Base-by-base conservation (phyloP, 371 early-diverging fungal genomes). In the Apophysomyces elegans region DNA sequence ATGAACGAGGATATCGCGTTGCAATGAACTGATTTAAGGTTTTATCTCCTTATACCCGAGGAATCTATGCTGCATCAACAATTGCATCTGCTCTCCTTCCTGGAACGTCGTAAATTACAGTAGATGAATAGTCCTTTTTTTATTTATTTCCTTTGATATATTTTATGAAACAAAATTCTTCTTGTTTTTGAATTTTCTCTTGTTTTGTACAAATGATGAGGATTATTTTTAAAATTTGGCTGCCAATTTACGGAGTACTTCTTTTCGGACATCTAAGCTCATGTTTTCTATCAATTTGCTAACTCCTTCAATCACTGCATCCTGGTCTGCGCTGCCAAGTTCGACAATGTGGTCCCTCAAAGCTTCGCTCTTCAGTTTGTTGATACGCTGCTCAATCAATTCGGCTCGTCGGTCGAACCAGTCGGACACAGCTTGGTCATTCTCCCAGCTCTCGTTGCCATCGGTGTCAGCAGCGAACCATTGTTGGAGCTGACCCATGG, bases 361-460 rank as follows among this genome's bases (percentile, higher is more conserved):
- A 39, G 78, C 81, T 43, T 81, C 67, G 36, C 70, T 69, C 68
- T 80, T 74, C 67, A 84, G 59, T 58, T 80, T 74, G 61, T 59
- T 54, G 56, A 86, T 79, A 60, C 80, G 71, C 57, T 74, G 78
- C 12, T 85, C 82, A 43, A 90, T 71, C 47, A 71, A 71, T 14
- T 74, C 76, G 45, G 74, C 61, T 6, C 78, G 78, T 56, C 81
- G 79, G 60, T 89, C 90, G 56, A 90, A 82, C 93, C 93, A 93
- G 47, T 80, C 79, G 7, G 85, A 74, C 7, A 91, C 85, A 16
- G 61, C 61, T 35, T 76, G 64, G 63, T 93, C 92, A 13, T 73
- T 66, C 56, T 87, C 85, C 78, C 80, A 86, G 69, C 21, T 50
- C 9, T 77, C 80, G 47, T 71, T 45, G 64, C 63, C 26, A 14